These are phyloP conservation scores for Rostrohypoxylon terebratum DNA, from an alignment of 495 filamentous ascomycete genomes.

Conservation along the genomic window DNA sequence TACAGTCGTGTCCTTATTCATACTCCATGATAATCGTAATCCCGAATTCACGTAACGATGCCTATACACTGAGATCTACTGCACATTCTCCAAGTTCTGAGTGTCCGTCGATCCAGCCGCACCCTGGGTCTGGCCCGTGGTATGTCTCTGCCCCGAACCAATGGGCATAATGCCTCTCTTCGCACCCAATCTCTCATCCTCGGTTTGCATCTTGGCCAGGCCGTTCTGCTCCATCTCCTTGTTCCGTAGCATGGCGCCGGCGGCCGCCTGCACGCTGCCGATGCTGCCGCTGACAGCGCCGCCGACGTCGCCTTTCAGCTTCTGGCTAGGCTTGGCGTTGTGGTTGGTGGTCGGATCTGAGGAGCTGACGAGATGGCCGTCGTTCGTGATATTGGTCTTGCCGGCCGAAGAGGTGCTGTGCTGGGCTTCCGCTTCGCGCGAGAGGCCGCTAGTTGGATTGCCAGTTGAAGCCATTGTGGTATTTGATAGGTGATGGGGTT, in stretches of 20 bases:
- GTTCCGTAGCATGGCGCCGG: constrained; percentile 36
- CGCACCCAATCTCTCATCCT: constrained; percentile 42
- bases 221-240: constrained; percentile 41
- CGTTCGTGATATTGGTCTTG: constrained; percentile 19
- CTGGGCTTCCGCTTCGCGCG: constrained; percentile 26
- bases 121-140: neutral
- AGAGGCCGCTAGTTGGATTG: constrained; percentile 31
- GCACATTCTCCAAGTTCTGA: neutral
- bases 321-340: constrained; percentile 30
- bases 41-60: neutral
- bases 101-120: neutral
- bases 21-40: neutral
- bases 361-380: constrained; percentile 37
- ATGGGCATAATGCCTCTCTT: constrained; percentile 46
- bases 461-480: constrained; percentile 37
- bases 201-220: constrained; percentile 40
- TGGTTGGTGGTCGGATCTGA: constrained; percentile 41
- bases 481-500: neutral
- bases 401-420: constrained; percentile 13
- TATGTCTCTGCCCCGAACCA: constrained; percentile 36
- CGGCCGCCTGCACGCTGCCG: constrained; percentile 39
- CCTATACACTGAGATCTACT: neutral
- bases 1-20: neutral
- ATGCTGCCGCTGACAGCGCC: constrained; percentile 39
- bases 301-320: constrained; percentile 44